Percentiles rank a stretch among this genome's conserved stretches.
Conservation (phyloP, 2,329 filamentous ascomycete species). For the Lecanosticta acicola region DNA sequence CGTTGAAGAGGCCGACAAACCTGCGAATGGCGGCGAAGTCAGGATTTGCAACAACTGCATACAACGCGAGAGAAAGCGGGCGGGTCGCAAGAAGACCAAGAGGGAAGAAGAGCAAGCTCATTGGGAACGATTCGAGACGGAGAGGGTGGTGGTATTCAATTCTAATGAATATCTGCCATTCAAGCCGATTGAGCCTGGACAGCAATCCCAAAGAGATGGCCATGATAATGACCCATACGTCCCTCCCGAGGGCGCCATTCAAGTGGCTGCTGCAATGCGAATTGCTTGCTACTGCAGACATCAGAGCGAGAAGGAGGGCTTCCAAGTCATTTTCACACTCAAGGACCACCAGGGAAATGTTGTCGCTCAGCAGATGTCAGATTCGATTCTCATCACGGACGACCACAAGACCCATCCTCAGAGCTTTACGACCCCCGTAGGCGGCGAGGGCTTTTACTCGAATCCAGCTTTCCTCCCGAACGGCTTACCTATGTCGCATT, state of each 20-base stretch:
- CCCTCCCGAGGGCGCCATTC: slow-evolving; percentile 56
- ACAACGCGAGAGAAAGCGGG: slow-evolving; percentile 81
- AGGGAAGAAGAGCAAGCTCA: slow-evolving; percentile 87
- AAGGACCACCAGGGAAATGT: slow-evolving; percentile 73
- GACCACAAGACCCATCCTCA: slow-evolving; percentile 80
- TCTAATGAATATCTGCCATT: slow-evolving; percentile 82
- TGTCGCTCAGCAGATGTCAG: slow-evolving; percentile 76
- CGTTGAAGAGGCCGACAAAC: slow-evolving; percentile 60
- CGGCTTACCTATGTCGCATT: slow-evolving; percentile 33
- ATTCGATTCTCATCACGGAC: slow-evolving; percentile 93
- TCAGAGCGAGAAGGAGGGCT: slow-evolving; percentile 87
- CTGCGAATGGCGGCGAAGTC: slow-evolving; percentile 87
- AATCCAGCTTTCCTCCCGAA: slow-evolving; percentile 25
- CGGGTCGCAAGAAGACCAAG: slow-evolving; percentile 86
- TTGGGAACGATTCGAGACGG: slow-evolving; percentile 74
- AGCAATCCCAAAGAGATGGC: slow-evolving; percentile 24
- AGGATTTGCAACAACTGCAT: slow-evolving; percentile 91
- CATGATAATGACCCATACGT: slow-evolving; percentile 25
- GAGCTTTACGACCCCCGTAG: slow-evolving; percentile 25
- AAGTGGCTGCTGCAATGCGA: slow-evolving; percentile 83
- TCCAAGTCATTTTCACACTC: slow-evolving; percentile 89
- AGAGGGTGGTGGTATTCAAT: slow-evolving; percentile 85
- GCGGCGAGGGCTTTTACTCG: slow-evolving; percentile 24
- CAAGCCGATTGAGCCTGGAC: slow-evolving; percentile 51
- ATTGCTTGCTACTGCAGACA: slow-evolving; percentile 97